Percentiles rank a stretch among this genome's conserved stretches.
Evolutionary conservation across 306 rosid genomes (phyloP).

Genomic region (Cucumis hystrix): DNA sequence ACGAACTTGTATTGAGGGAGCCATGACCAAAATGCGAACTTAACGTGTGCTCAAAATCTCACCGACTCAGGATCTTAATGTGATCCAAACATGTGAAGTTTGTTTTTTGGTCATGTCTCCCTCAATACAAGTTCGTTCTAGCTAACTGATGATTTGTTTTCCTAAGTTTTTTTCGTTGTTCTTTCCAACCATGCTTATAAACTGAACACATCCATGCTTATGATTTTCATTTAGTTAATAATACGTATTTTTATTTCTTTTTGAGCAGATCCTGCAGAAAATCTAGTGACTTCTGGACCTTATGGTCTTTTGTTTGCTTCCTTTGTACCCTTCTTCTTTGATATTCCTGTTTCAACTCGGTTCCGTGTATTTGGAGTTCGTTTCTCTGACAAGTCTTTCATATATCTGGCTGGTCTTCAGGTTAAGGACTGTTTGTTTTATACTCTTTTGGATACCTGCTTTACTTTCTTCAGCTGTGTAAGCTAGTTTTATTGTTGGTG

Average conservation of each 20-base stretch:
- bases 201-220: neutral
- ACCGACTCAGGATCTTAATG: too few relatives aligned
- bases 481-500: slow-evolving; percentile 10
- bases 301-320: slow-evolving; percentile 97
- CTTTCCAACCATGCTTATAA: neutral
- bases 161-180: neutral
- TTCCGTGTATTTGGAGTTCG: slow-evolving; percentile 58
- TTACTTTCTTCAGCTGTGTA: slow-evolving; percentile 3
- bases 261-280: slow-evolving; percentile 66
- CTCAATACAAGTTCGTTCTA: too few relatives aligned
- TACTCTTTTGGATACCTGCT: neutral
- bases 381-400: slow-evolving; percentile 90
- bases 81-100: too few relatives aligned
- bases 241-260: slow-evolving; percentile 6
- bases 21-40: neutral
- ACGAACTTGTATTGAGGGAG: neutral
- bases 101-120: neutral
- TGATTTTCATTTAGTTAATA: neutral
- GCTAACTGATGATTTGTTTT: neutral
- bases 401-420: slow-evolving; percentile 95
- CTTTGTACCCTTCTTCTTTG: slow-evolving; percentile 87
- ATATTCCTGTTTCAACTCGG: slow-evolving; percentile 88
- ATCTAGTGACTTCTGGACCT: slow-evolving; percentile 75
- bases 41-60: neutral
- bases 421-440: slow-evolving; percentile 22